phyloP scores from a whole-genome alignment of 148 eudicot species.

The Spergularia marina region DNA sequence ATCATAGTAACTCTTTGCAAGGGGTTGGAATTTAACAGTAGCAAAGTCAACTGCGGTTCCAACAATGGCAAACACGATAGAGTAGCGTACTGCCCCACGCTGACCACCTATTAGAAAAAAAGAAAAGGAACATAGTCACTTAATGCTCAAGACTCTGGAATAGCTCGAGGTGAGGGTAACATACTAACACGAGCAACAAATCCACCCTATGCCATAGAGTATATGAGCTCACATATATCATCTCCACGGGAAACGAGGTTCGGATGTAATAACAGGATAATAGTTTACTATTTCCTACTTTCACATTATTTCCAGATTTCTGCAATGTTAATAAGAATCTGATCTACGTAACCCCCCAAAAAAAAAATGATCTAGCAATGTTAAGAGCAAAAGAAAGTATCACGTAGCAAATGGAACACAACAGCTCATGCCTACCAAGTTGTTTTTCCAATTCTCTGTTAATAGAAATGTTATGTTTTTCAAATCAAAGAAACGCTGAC shows the following conservation, averaged over 20 bases:
- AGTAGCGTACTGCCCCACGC: constrained; percentile 68
- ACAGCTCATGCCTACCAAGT: not conserved
- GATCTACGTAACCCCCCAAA: too few relatives aligned
- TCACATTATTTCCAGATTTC: not conserved
- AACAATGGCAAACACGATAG: constrained; percentile 58
- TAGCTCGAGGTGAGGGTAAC: not conserved
- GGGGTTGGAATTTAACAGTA: constrained; percentile 55
- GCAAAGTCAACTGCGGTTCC: constrained; percentile 80
- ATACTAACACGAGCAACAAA: not conserved
- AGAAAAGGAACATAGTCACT: not conserved
- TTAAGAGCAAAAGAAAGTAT: not conserved
- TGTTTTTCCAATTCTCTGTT: not conserved
- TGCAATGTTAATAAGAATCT: too few relatives aligned
- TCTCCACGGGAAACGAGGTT: not conserved
- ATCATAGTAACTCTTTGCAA: constrained; percentile 40
- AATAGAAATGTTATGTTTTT: not conserved
- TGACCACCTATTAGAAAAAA: constrained; percentile 54
- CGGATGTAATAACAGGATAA: not conserved
- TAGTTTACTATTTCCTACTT: not conserved
- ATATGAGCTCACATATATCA: not conserved
- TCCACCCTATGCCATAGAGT: not conserved
- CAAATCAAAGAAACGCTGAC: constrained; percentile 30
- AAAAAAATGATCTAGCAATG: too few relatives aligned
- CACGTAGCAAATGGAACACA: not conserved
- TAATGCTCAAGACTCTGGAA: not conserved